These are phyloP conservation scores for Wickerhamiella sergipiensis DNA, from an alignment of 805 yeast species.

Conservation along the genomic window DNA sequence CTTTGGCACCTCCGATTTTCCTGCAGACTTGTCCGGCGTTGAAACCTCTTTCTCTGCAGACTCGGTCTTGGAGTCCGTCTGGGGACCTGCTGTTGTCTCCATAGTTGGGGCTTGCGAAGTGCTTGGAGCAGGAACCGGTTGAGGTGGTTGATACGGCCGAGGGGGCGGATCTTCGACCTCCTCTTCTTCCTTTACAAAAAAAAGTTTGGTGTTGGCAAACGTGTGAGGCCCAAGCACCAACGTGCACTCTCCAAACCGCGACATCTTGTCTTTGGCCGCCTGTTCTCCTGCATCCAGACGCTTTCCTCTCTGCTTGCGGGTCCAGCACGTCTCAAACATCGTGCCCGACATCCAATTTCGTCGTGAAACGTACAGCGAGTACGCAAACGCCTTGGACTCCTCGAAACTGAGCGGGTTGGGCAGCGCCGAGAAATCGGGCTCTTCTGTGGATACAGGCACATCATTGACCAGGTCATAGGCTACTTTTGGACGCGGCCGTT, in stretches of 20 bases:
- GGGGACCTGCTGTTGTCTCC: too few relatives aligned
- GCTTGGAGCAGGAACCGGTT: slow-evolving; percentile 1
- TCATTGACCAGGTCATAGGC: slow-evolving; percentile 16
- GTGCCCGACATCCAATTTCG: slow-evolving; percentile 48
- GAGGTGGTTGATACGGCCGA: not conserved
- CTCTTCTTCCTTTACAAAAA: slow-evolving; percentile 69
- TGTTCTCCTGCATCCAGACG: slow-evolving; percentile 32
- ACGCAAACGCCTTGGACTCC: slow-evolving; percentile 40
- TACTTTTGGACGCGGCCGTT: slow-evolving; percentile 18
- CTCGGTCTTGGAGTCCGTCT: too few relatives aligned
- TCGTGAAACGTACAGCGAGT: slow-evolving; percentile 57
- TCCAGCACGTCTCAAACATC: slow-evolving; percentile 72
- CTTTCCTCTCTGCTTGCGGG: slow-evolving; percentile 47
- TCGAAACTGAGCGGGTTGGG: slow-evolving; percentile 53
- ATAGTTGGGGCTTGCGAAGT: too few relatives aligned
- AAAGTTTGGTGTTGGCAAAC: slow-evolving; percentile 54
- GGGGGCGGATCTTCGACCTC: slow-evolving; percentile 8
- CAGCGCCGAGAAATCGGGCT: slow-evolving; percentile 51
- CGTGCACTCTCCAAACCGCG: slow-evolving; percentile 66
- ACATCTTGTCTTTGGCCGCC: slow-evolving; percentile 77
- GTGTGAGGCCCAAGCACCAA: slow-evolving; percentile 72
- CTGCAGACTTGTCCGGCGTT: too few relatives aligned
- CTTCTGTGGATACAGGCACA: slow-evolving; percentile 46
- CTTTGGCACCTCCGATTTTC: too few relatives aligned
- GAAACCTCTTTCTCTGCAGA: too few relatives aligned